Evolutionary conservation across 1,284 basidiomycete species (phyloP), one percentile per base, ranked within the genome.

Genomic region (Fomitopsis palustris): DNA sequence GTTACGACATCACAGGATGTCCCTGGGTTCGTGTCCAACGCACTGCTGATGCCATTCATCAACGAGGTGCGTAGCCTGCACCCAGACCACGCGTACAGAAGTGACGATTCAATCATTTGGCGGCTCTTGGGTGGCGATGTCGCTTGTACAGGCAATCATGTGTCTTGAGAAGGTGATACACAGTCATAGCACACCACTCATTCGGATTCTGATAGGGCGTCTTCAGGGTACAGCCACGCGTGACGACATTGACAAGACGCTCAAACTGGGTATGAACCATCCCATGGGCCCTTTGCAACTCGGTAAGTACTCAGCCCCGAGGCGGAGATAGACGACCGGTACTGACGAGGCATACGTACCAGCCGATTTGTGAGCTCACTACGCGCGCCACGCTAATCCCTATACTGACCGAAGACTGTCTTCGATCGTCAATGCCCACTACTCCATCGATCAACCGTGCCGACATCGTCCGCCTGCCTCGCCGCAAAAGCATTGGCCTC

Each of bases 181-280:
- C 35, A 3, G 35, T 9, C 8, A 14, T 9, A 3, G 35, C 16
- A 37, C 35, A 12, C 35, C 35, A 9, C 35, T 9, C 35, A 4
- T 10, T 9, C 12, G 16, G 35, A n/a, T 47, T 42, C 45, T 17
- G 21, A 29, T 10, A 52, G 54, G 21, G 42, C n/a, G 27, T 53
- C 8, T 54, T 58, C 42, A 93, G 86, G 95, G 95, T 6, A 85
- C 90, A 23, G 96, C 95, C 1, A 92, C 93, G 1, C 86, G 92
- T 45, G 95, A 98, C 60, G 95, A 98, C 71, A 98, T 98, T 64
- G 96, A 98, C 77, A 94, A 89, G 65, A 97, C 94, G 0, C 84
- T 98, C 57, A 89, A 88, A 68, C 79, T 97, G 17, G 96, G 96
- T 52, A 98, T 97, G 94, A 91, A 88, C 62, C 95, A 98, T 70